Conservation (phyloP, 1,284 basidiomycete species). For the Rhizoctonia solani region DNA sequence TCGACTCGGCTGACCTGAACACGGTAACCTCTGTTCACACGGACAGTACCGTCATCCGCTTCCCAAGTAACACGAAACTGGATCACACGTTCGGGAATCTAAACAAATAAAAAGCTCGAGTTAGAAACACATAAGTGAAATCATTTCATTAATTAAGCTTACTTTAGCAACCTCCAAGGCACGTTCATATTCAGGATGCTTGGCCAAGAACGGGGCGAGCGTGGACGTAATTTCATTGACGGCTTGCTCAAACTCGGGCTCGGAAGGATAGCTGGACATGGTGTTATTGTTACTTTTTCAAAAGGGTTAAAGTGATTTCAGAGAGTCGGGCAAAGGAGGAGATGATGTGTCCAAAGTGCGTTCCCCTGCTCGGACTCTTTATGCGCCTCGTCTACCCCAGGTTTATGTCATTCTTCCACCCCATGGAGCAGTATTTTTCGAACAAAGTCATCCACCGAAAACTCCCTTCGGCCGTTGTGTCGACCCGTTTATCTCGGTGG, state of each 20-base stretch:
- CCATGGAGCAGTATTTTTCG: background rate
- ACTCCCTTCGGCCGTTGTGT: conserved; percentile 27
- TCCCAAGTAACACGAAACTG: conserved; percentile 84
- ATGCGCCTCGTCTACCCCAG: background rate
- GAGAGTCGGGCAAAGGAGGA: too few relatives aligned
- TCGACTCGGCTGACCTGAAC: conserved; percentile 56
- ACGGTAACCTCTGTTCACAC: conserved; percentile 78
- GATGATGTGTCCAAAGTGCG: too few relatives aligned
- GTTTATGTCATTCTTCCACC: background rate
- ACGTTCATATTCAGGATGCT: conserved; percentile 72
- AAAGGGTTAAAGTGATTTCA: too few relatives aligned
- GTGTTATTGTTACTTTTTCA: too few relatives aligned
- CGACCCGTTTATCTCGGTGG: conserved; percentile 27
- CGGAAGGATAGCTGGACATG: conserved; percentile 44
- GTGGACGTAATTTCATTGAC: conserved; percentile 68
- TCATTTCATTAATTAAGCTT: conserved; percentile 6
- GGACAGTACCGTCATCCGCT: conserved; percentile 67
- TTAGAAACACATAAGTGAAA: background rate
- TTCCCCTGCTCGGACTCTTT: background rate
- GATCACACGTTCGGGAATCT: conserved; percentile 76
- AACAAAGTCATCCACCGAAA: conserved; percentile 2
- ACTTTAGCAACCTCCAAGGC: conserved; percentile 65
- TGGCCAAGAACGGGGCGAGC: conserved; percentile 67
- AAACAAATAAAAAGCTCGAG: conserved; percentile 38
- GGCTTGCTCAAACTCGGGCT: conserved; percentile 65